phyloP scores from a whole-genome alignment of 2,329 filamentous ascomycete genomes.

The Fusarium compactum region DNA sequence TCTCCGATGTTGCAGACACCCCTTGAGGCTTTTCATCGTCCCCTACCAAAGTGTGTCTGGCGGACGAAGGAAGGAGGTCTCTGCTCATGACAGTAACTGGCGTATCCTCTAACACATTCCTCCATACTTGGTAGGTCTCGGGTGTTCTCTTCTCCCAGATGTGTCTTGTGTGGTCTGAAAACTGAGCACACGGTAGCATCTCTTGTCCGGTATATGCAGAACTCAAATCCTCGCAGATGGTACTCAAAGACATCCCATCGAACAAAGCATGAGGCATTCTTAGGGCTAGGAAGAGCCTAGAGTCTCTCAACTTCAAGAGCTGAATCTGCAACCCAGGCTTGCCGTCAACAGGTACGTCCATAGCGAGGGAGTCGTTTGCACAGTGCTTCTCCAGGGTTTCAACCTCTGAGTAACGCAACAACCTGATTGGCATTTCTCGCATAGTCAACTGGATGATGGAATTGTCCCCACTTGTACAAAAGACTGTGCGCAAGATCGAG shows the following conservation, averaged over 20 bases:
- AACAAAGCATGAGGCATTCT: constrained; percentile 7
- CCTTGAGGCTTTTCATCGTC: background rate
- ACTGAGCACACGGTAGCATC: background rate
- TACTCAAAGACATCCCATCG: constrained; percentile 7
- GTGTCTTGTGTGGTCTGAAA: background rate
- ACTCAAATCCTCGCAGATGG: constrained; percentile 1
- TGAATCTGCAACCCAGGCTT: background rate
- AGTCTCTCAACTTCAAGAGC: constrained; percentile 1
- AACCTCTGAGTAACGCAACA: background rate
- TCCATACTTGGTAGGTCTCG: background rate
- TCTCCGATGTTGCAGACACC: background rate
- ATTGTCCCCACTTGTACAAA: background rate
- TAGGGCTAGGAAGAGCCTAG: background rate
- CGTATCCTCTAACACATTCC: background rate
- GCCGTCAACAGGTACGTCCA: background rate
- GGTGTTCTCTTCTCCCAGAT: background rate
- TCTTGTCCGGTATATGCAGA: background rate
- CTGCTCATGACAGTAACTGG: background rate
- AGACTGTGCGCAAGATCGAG: constrained; percentile 4
- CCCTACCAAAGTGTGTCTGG: background rate
- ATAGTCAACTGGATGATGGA: background rate
- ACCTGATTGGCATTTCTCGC: background rate
- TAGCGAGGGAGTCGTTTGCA: background rate
- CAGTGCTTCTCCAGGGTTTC: background rate
- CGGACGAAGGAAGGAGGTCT: background rate